phyloP scores from a whole-genome alignment of 2,329 filamentous ascomycete species.

The Dactylonectria estremocensis region DNA sequence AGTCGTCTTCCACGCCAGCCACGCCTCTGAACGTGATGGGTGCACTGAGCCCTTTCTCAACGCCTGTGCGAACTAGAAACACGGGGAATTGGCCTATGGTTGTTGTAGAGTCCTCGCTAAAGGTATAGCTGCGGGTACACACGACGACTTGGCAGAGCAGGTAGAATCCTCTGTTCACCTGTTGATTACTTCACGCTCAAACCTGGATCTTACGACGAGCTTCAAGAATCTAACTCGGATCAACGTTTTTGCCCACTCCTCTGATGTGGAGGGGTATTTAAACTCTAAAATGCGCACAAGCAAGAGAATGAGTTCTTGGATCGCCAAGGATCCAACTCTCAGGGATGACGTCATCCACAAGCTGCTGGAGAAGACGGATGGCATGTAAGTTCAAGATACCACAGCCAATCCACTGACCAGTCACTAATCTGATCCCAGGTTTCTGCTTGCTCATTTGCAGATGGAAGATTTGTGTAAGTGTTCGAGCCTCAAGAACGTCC shows the following conservation, averaged over 20 bases:
- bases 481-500: constrained; percentile 20
- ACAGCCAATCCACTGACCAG: not conserved
- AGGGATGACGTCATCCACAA: constrained; percentile 8
- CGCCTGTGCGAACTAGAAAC: constrained; percentile 3
- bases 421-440: constrained; percentile 13
- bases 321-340: constrained; percentile 11
- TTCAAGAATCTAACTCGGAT: constrained; percentile 11
- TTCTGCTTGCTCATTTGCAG: constrained; percentile 29
- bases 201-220: constrained; percentile 13
- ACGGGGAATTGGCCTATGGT: constrained; percentile 1
- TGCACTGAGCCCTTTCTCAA: constrained; percentile 25
- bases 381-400: constrained; percentile 18
- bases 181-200: constrained; percentile 23
- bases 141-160: too few species aligned
- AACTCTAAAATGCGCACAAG: constrained; percentile 10
- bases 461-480: constrained; percentile 30
- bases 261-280: constrained; percentile 23
- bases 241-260: constrained; percentile 9
- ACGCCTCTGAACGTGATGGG: constrained; percentile 29
- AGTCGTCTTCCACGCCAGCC: not conserved
- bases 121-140: too few species aligned
- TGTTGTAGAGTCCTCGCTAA: too few species aligned
- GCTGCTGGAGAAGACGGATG: constrained; percentile 22
- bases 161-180: constrained; percentile 17
- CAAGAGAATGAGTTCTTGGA: constrained; percentile 17